phyloP scores from a whole-genome alignment of 2,329 filamentous ascomycete genomes.

The Dothideomycetidae sp. region DNA sequence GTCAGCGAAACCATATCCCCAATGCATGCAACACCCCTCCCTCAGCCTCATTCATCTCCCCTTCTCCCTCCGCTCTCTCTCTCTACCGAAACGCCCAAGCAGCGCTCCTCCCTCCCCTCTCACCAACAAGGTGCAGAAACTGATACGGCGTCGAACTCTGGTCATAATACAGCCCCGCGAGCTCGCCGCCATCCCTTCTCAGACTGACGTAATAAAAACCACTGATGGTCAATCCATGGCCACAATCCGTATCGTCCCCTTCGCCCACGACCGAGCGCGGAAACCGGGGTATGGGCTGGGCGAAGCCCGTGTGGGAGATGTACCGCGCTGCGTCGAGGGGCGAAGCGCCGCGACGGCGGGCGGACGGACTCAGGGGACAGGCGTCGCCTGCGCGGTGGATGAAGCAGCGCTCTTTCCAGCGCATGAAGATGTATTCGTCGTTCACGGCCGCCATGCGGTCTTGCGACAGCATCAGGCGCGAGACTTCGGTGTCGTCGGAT shows the following conservation, averaged over 20 bases:
- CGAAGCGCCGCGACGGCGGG: constrained; percentile 1
- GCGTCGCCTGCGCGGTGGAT: constrained; percentile 22
- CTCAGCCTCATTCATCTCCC: not conserved
- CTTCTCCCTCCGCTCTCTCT: not conserved
- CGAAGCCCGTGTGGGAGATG: not conserved
- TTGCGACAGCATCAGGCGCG: constrained; percentile 30
- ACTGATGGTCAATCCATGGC: constrained; percentile 37
- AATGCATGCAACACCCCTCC: not conserved
- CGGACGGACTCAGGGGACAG: constrained; percentile 10
- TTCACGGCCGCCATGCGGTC: constrained; percentile 25
- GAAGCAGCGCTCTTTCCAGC: constrained; percentile 42
- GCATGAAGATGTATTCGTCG: constrained; percentile 40
- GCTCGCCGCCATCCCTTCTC: constrained; percentile 29
- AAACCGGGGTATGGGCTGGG: not conserved
- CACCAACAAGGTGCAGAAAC: constrained; percentile 31
- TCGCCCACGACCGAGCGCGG: constrained; percentile 11
- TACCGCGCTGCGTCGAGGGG: not conserved
- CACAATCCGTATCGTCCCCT: constrained; percentile 19
- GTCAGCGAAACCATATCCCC: not conserved
- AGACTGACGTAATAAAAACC: constrained; percentile 42
- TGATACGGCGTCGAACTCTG: constrained; percentile 41
- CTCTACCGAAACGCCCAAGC: constrained; percentile 21
- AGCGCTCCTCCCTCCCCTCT: constrained; percentile 22
- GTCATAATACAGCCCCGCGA: constrained; percentile 42
- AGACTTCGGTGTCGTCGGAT: constrained; percentile 26